Evolutionary conservation across 257 asterid genomes (phyloP).

Genomic region (Przewalskia tangutica): DNA sequence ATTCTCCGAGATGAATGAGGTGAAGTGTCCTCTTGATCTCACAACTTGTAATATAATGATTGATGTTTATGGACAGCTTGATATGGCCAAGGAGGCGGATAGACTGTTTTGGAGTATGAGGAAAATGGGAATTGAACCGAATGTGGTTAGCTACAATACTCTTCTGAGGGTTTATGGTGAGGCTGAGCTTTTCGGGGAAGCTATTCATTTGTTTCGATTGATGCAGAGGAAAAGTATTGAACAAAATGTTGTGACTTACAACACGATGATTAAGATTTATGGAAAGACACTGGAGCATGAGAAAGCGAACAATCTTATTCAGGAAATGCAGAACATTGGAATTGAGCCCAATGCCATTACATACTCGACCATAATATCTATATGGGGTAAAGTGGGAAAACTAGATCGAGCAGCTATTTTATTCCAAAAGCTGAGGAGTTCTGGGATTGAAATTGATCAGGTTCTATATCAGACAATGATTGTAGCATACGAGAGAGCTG

Average conservation of each 20-base stretch:
- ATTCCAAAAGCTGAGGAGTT: constrained; percentile 74
- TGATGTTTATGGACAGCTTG: constrained; percentile 90
- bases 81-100: constrained; percentile 93
- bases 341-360: constrained; percentile 85
- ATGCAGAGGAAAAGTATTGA: constrained; percentile 86
- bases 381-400: constrained; percentile 87
- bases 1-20: constrained; percentile 72
- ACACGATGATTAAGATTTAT: constrained; percentile 85
- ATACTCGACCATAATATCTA: constrained; percentile 82
- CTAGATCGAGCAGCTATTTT: constrained; percentile 76
- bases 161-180: constrained; percentile 84
- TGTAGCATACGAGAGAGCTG: constrained; percentile 84
- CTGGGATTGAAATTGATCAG: constrained; percentile 76
- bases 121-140: constrained; percentile 75
- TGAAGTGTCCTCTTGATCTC: constrained; percentile 51
- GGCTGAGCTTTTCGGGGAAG: constrained; percentile 93
- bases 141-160: constrained; percentile 81
- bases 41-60: constrained; percentile 91
- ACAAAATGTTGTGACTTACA: constrained; percentile 88
- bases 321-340: constrained; percentile 72
- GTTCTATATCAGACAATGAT: constrained; percentile 95
- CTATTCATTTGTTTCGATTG: constrained; percentile 82
- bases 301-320: constrained; percentile 82
- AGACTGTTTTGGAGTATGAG: constrained; percentile 91
- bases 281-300: constrained; percentile 93